A percentile compares a stretch with the other conserved stretches of the same genome.
phyloP scores from a whole-genome alignment of 192 early-diverging fungal species.

The Coemansia sp. region DNA sequence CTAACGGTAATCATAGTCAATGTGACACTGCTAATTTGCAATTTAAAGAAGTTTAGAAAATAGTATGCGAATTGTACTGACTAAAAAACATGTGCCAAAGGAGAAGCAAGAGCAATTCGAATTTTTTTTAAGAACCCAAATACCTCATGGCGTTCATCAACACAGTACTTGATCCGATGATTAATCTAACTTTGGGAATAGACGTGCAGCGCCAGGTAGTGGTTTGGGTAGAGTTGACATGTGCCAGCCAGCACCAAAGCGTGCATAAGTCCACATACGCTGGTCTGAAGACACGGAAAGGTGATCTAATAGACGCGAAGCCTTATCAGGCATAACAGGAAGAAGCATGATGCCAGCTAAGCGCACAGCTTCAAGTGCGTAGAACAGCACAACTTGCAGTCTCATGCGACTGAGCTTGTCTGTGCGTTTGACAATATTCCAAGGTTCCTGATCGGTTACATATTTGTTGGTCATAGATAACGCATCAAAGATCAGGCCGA shows the following conservation, averaged over 20 bases:
- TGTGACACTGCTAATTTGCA: neutral
- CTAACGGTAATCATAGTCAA: slow-evolving; percentile 45
- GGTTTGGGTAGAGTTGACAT: neutral
- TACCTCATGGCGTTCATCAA: neutral
- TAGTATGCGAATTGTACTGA: neutral
- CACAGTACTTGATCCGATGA: neutral
- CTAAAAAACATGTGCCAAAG: neutral
- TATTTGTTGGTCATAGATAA: slow-evolving; percentile 71
- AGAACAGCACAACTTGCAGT: slow-evolving; percentile 68
- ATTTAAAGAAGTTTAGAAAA: neutral
- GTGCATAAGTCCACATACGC: slow-evolving; percentile 60
- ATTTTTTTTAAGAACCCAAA: neutral
- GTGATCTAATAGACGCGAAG: slow-evolving; percentile 62
- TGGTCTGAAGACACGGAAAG: slow-evolving; percentile 59
- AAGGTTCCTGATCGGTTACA: slow-evolving; percentile 72
- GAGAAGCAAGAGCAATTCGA: slow-evolving; percentile 2
- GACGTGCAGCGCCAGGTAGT: neutral
- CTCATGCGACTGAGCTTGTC: slow-evolving; percentile 31
- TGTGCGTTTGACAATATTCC: slow-evolving; percentile 66
- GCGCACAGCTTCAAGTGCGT: slow-evolving; percentile 73
- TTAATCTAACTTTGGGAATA: slow-evolving; percentile 42
- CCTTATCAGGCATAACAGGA: slow-evolving; percentile 84
- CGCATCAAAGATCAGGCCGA: slow-evolving; percentile 64
- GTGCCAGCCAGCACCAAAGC: slow-evolving; percentile 63
- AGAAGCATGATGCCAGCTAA: slow-evolving; percentile 72